Base-by-base conservation (phyloP, 176 grass and related monocot species). In the Areca catechu region DNA sequence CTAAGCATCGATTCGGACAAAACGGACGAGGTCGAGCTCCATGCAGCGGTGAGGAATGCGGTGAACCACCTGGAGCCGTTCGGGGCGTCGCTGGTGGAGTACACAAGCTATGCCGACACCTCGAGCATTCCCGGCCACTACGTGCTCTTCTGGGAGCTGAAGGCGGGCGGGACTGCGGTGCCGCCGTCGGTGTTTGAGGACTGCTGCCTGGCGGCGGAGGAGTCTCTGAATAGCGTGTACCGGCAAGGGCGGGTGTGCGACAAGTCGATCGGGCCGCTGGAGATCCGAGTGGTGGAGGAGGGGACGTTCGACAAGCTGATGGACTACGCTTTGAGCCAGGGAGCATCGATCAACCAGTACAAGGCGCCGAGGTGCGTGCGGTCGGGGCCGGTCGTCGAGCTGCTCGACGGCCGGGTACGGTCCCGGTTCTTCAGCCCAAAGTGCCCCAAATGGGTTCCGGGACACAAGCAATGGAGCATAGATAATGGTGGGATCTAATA, bases 221-320 rank as follows among this genome's bases (percentile, higher is more conserved):
- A 89, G 76, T 73, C 73, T 1, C 82, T 98, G 1, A 98, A 92
- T 55, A 89, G 78, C 74, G 93, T 98, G 58, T 98, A 98, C 70
- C 72, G 93, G 48, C 93, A 98, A 72, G 77, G 93, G 48, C 80
- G 93, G 37, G 75, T 72, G 5, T 85, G 81, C 58, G 93, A 92
- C 62, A 80, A 60, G 67, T 98, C 88, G 21, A 89, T 98, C 48
- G 81, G 93, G 0, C 84, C 93, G 30, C 77, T 98, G 17, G 93
- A 98, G 84, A 98, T 98, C 12, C 75, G 88, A 37, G 52, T 89
- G 28, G 93, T 98, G 48, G 77, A 77, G 30, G 84, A 98, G 61
- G 93, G 93, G 50, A 98, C 88, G 17, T 98, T 98, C 69, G 93
- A 98, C 73, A 98, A 98, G 73, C 74, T 98, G 50, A 98, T 98